Evolutionary conservation across 2,329 filamentous ascomycete genomes (phyloP), one percentile per base, ranked within the genome.

Genomic region (Fusarium virguliforme): DNA sequence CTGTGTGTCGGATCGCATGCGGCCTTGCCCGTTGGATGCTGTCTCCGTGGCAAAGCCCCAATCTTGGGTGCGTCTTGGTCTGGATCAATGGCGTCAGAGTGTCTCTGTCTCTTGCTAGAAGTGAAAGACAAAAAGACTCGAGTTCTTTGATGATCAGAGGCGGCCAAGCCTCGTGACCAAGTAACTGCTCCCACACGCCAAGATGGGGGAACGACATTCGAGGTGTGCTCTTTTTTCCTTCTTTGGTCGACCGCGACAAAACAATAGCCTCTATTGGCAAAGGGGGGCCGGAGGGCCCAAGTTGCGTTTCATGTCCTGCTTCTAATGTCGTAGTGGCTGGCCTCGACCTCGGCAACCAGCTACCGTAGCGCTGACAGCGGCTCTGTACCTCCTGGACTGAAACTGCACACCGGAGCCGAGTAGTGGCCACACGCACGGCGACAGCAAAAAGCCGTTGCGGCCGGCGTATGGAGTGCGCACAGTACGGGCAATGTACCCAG

Each of bases 291-390:
- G 34, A 60, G 66, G 56, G 57, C 41, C 62, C 34, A 60, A 53
- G 30, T 34, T 63, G 65, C 48, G 69, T 72, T 72, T 72, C 69
- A 66, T 53, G 51, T 34, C 32, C 46, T 53, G 65, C 41, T 43
- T 30, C 46, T 35, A 24, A 38, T 41, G 51, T 41, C 26, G 65
- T 63, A 34, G 69, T 59, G 61, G 62, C 60, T 50, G 62, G 69
- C 62, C 65, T 67, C 58, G 65, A 43, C 59, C 30, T 32, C 46
- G 37, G 58, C 34, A 51, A 30, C 28, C 43, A 48, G 26, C 30
- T 35, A 43, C 58, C 48, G 53, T 67, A 66, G 69, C 41, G 69
- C 69, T 59, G 62, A 71, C 65, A 34, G 67, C 34, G 65, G 26
- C 50, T n/a, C 57, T 48, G 24, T 37, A 41, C n/a, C 18, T 24